Evolutionary conservation across 805 yeast species (phyloP), one percentile per base, ranked within the genome.

Genomic region (Starmerella davenportii): DNA sequence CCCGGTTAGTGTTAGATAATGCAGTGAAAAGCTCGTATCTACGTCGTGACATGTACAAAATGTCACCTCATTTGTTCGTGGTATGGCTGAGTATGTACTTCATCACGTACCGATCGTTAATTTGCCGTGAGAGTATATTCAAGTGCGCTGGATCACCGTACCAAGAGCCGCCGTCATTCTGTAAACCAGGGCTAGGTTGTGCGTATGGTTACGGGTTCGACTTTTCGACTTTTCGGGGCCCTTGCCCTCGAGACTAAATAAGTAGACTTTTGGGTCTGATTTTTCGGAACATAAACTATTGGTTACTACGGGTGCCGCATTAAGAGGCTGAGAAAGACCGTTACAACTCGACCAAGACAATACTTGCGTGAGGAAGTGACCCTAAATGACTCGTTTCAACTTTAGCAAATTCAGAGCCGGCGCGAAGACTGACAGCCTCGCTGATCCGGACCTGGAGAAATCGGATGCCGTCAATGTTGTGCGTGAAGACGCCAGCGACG

Each of bases 301-400:
- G 17, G 38, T 34, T 42, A 36, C 45, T 34, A 32, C 47, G 47
- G 47, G 47, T 44, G 47, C 47, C 32, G 11, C 13, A 7, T 29
- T 13, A 2, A 4, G 7, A 2, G 8, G 45, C 45, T 42, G 45
- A 42, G 45, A 42, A 24, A 42, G 3, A 44, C 47, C 47, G 47
- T 37, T 18, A 37, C 16, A 42, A 44, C 47, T 41, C 47, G 47
- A 44, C 15, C 47, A 44, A 44, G 47, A 32, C 27, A 44, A 44
- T 44, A 39, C 47, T 44, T 44, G 47, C 47, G 47, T 39, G 47
- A 41, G 47, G 38, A 41, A 35, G 41, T 40, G 34, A 37, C 39
- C 17, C 13, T 18, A 19, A 30, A 23, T 23, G 25, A 23, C 25
- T 23, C 11, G 7, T 23, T 23, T 23, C 11, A 23, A 23, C 25